These are phyloP conservation scores for Neurospora sp. DNA, from an alignment of 2,329 filamentous ascomycete genomes.

Conservation along the genomic window DNA sequence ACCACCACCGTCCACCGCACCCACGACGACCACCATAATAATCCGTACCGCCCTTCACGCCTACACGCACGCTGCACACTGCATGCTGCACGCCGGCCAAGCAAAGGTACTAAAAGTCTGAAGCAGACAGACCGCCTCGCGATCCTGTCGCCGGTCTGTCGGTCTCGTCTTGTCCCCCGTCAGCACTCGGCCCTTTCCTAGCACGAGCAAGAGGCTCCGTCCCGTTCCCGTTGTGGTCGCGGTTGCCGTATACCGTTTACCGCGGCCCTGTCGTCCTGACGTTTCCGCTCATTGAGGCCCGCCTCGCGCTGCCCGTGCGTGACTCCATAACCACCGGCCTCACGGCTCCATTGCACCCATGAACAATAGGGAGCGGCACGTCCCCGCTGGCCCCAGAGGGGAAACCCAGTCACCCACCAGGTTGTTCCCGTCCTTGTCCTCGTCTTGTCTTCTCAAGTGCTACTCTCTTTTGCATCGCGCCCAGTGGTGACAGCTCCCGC, in stretches of 20 bases:
- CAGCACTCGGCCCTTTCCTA: neutral
- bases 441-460: neutral
- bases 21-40: neutral
- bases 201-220: neutral
- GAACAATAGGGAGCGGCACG: constrained; percentile 41
- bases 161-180: neutral
- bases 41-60: neutral
- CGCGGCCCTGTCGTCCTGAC: neutral
- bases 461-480: constrained; percentile 3
- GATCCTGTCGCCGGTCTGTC: neutral
- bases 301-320: constrained; percentile 6
- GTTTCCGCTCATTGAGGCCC: constrained; percentile 9
- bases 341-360: constrained; percentile 26
- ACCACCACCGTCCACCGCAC: neutral
- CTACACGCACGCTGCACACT: neutral
- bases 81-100: neutral
- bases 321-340: constrained; percentile 6
- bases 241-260: constrained; percentile 4
- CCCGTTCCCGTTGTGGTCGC: neutral
- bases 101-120: neutral
- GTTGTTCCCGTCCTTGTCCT: constrained; percentile 28
- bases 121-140: neutral
- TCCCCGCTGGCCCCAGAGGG: constrained; percentile 49
- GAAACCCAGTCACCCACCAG: constrained; percentile 46
- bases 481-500: neutral